Conservation (phyloP, 169 alveolate species). For the Plasmodium inui region DNA sequence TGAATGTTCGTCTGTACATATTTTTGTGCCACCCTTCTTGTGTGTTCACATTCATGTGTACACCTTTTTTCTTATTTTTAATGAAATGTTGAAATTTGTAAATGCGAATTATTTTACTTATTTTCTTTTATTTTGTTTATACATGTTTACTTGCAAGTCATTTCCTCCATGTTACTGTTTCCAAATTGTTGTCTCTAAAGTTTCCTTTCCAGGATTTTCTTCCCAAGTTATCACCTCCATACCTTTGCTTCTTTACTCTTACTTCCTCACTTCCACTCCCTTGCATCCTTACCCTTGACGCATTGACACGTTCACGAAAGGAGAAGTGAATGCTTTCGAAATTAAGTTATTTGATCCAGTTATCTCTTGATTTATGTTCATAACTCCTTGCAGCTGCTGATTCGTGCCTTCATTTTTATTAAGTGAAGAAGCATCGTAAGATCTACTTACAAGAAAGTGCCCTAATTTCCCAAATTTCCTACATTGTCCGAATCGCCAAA, state of each 20-base stretch:
- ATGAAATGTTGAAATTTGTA: background rate
- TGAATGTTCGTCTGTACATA: background rate
- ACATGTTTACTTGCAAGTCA: background rate
- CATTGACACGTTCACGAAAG: background rate
- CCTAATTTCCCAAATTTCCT: background rate
- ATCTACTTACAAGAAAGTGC: background rate
- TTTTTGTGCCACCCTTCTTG: background rate
- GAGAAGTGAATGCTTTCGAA: background rate
- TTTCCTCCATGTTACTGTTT: background rate
- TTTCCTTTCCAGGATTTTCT: background rate
- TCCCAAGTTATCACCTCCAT: background rate
- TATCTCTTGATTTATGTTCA: background rate
- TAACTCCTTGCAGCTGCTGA: background rate
- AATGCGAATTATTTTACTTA: background rate
- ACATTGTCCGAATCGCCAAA: background rate
- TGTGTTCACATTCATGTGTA: constrained; percentile 1
- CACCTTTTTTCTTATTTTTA: background rate
- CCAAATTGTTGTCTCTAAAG: background rate
- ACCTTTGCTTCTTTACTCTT: background rate
- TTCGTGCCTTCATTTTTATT: background rate
- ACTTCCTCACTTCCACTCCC: background rate
- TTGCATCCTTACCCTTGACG: background rate
- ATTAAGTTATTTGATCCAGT: background rate
- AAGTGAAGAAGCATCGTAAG: background rate
- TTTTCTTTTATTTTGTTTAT: background rate